Percentiles rank a stretch among this genome's conserved stretches.
phyloP scores from a whole-genome alignment of 306 rosid genomes.

The Gillenia trifoliata region DNA sequence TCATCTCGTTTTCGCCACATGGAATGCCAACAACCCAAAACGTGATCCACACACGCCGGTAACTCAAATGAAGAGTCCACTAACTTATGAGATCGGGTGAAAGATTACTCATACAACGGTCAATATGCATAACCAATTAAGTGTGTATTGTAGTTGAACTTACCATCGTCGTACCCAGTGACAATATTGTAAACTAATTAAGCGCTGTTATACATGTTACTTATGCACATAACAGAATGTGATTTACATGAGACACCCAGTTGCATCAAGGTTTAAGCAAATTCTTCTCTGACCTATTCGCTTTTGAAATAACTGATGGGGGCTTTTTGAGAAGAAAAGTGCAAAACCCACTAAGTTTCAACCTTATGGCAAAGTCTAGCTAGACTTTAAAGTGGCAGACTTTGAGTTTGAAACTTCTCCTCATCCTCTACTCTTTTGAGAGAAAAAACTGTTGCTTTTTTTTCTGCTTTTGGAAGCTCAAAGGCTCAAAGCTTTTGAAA shows the following conservation, averaged over 20 bases:
- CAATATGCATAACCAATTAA: slow-evolving; percentile 31
- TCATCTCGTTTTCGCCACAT: too few species aligned
- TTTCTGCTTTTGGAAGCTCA: slow-evolving; percentile 12
- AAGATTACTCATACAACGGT: slow-evolving; percentile 17
- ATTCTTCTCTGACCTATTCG: too few species aligned
- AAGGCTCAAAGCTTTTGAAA: slow-evolving; percentile 1
- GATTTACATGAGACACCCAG: too few species aligned
- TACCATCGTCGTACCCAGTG: too few species aligned
- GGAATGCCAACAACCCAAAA: too few species aligned
- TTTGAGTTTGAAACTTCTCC: not conserved
- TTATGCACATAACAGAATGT: too few species aligned
- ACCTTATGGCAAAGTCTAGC: not conserved
- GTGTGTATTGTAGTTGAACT: too few species aligned
- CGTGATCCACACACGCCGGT: not conserved
- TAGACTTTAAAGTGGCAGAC: slow-evolving; percentile 5
- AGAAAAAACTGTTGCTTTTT: slow-evolving; percentile 13
- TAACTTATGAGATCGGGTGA: slow-evolving; percentile 20
- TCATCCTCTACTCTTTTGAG: not conserved
- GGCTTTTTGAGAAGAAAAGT: not conserved
- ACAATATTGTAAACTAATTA: too few species aligned
- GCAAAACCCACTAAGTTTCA: not conserved
- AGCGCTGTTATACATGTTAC: too few species aligned
- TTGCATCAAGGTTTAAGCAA: too few species aligned
- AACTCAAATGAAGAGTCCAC: slow-evolving; percentile 41
- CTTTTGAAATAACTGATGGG: not conserved